Evolutionary conservation across 257 asterid species (phyloP), one percentile per base, ranked within the genome.

Genomic region (Solanum clarkiae): DNA sequence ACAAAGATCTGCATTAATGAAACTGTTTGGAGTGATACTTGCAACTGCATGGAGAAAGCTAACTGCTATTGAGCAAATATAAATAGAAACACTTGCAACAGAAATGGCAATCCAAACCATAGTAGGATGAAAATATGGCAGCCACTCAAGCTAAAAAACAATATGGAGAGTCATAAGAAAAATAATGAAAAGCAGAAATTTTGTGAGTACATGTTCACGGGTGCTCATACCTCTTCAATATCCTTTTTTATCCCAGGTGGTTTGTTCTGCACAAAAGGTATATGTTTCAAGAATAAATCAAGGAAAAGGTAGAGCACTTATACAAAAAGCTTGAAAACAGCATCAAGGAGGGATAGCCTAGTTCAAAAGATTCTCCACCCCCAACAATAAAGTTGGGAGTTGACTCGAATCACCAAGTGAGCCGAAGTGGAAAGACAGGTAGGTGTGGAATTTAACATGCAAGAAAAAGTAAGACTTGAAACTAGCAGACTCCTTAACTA

Each of bases 191-290:
- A 77, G 62, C n/a, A 9, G 82, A 49, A 51, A 51, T 24, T 75
- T 75, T 77, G 62, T 77, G 45, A 24, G 63, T 77, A 51, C 45
- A 77, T 51, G 63, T 26, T 77, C 82, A 51, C 16, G 51, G 62
- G 22, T 75, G 82, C 56, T 10, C 72, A 71, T 86, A 94, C 98
- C 96, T 90, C 94, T 82, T 42, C 90, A 56, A 26, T 51, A 82
- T 87, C 94, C 92, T 85, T 86, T 88, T 85, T 84, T 18, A 84
- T 62, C 10, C 84, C 90, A 36, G 86, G 65, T 60, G 71, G 53
- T 88, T 92, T 91, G 86, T 53, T 85, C 97, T 91, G 92, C 83
- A 72, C 22, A 86, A 54, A 70, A 56, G 74, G 56, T 51, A 77
- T 77, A 51, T 51, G 63, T 77, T 51, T 49, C 42, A 77, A 77